phyloP scores from a whole-genome alignment of 139 green algal species.

The Mesostigma viride region DNA sequence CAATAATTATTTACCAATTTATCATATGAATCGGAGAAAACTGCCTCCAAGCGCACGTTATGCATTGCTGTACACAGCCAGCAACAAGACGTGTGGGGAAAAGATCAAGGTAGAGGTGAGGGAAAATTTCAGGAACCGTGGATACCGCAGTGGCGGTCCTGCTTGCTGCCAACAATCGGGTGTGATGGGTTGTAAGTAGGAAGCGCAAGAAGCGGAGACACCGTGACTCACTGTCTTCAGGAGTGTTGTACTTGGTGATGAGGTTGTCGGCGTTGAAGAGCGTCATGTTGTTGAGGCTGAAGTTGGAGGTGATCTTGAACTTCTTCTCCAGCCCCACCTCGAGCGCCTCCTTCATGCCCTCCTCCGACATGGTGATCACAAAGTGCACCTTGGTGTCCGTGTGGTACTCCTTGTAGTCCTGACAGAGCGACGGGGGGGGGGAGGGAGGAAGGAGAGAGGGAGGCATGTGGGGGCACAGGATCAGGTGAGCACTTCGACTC shows the following conservation, averaged over 20 bases:
- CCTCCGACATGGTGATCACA: slow-evolving; percentile 53
- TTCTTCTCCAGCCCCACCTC: slow-evolving; percentile 58
- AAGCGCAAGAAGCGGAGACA: slow-evolving; percentile 23
- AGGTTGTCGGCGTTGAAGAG: slow-evolving; percentile 77
- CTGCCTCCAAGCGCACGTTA: too few relatives aligned
- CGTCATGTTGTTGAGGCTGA: slow-evolving; percentile 91
- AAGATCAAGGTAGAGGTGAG: too few relatives aligned
- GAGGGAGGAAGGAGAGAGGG: too few relatives aligned
- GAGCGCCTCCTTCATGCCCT: slow-evolving; percentile 49
- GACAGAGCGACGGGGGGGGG: too few relatives aligned
- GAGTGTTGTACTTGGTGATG: slow-evolving; percentile 79
- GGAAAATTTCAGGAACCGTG: too few relatives aligned
- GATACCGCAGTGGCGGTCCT: too few relatives aligned
- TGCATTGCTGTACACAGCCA: too few relatives aligned
- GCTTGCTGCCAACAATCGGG: slow-evolving; percentile 51
- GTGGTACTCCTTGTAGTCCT: slow-evolving; percentile 84
- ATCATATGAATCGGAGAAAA: too few relatives aligned
- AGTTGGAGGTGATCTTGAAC: slow-evolving; percentile 83
- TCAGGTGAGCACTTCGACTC: too few relatives aligned
- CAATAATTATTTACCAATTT: too few relatives aligned
- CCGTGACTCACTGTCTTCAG: slow-evolving; percentile 50
- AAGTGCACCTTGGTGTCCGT: slow-evolving; percentile 86
- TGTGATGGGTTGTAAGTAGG: slow-evolving; percentile 51
- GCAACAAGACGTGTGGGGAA: too few relatives aligned
- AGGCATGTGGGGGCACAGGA: too few relatives aligned